These are phyloP conservation scores for Dictyostelium intermedium DNA, from an alignment of 78 protist genomes.

Conservation along the genomic window DNA sequence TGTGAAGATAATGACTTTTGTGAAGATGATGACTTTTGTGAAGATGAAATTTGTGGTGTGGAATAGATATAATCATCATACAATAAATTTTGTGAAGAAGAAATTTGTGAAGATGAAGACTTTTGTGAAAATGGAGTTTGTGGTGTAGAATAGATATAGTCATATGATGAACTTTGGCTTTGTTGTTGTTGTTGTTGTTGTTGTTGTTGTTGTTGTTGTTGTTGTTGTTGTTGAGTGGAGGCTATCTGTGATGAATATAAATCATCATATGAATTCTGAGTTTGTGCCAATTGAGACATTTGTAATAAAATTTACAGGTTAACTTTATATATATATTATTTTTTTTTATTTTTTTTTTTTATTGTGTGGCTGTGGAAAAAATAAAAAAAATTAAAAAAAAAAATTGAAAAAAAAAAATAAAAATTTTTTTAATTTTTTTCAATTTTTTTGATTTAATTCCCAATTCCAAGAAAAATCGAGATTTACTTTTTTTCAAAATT, in stretches of 20 bases:
- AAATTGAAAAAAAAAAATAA: too few relatives aligned
- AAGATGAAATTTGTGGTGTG: background rate
- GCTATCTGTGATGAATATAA: background rate
- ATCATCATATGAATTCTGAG: background rate
- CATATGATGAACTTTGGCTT: background rate
- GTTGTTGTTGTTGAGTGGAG: background rate
- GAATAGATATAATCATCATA: too few relatives aligned
- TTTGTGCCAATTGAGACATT: background rate
- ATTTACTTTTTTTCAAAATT: too few relatives aligned
- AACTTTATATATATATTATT: too few relatives aligned
- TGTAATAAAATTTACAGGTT: too few relatives aligned
- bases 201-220: background rate
- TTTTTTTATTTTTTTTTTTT: too few relatives aligned
- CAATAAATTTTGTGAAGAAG: background rate
- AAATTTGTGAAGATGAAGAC: background rate
- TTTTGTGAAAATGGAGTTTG: background rate
- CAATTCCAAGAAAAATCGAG: too few relatives aligned
- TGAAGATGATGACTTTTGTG: background rate
- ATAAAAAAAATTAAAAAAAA: too few relatives aligned
- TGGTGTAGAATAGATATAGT: background rate
- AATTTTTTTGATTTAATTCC: too few relatives aligned
- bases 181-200: too few relatives aligned
- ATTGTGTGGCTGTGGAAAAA: too few relatives aligned
- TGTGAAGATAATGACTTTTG: background rate
- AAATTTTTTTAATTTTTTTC: too few relatives aligned